phyloP scores from a whole-genome alignment of 495 filamentous ascomycete genomes.

The Lindgomyces ingoldianus region DNA sequence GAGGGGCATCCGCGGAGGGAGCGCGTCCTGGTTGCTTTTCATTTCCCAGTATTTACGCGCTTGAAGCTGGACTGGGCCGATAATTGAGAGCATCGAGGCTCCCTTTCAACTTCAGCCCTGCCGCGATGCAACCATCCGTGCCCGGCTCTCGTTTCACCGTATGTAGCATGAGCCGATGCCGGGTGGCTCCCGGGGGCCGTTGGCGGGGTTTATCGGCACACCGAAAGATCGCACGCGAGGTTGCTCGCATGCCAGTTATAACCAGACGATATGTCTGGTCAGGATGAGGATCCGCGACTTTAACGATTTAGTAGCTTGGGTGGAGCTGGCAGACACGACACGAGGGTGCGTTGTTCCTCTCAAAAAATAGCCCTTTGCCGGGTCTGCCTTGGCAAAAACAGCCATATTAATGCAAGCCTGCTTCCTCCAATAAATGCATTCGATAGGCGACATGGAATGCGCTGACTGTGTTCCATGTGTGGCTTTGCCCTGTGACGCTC shows the following conservation, averaged over 20 bases:
- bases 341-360: background rate
- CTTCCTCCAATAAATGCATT: slow-evolving; percentile 8
- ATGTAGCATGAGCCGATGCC: background rate
- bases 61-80: too few species aligned
- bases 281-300: too few species aligned
- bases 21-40: too few species aligned
- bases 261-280: too few species aligned
- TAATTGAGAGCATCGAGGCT: background rate
- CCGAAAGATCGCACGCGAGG: too few species aligned
- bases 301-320: too few species aligned
- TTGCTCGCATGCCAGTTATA: too few species aligned
- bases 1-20: too few species aligned
- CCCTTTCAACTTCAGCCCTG: slow-evolving; percentile 26
- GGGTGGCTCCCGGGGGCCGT: background rate
- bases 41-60: too few species aligned
- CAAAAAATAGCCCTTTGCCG: background rate
- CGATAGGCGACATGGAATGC: background rate
- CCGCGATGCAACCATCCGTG: slow-evolving; percentile 14
- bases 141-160: slow-evolving; percentile 11
- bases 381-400: slow-evolving; percentile 6
- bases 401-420: slow-evolving; percentile 18
- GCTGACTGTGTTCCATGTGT: slow-evolving; percentile 22
- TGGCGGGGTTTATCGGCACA: slow-evolving; percentile 7
- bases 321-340: too few species aligned
- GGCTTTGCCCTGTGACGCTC: slow-evolving; percentile 9